phyloP scores from a whole-genome alignment of 352 stramenopile species.

The Globisporangium acanthophoron region DNA sequence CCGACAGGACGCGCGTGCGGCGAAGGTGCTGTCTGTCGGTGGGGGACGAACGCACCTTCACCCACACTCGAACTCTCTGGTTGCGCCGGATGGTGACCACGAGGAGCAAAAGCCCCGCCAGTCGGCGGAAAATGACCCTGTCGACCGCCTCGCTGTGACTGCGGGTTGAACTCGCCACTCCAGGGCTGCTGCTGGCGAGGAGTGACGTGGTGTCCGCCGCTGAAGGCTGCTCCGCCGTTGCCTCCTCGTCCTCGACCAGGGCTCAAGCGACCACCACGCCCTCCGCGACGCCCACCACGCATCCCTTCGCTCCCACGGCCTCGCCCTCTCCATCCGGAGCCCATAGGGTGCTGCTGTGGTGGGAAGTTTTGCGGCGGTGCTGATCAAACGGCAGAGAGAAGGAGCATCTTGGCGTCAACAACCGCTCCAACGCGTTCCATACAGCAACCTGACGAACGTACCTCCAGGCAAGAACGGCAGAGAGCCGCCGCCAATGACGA shows the following conservation, averaged over 20 bases:
- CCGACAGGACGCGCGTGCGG: not conserved
- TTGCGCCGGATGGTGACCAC: not conserved
- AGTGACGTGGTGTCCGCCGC: not conserved
- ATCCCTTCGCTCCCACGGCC: constrained; percentile 30
- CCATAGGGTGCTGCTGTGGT: constrained; percentile 5
- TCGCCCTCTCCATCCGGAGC: constrained; percentile 27
- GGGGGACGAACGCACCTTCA: not conserved
- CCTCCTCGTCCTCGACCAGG: constrained; percentile 21
- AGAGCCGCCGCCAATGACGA: constrained; percentile 8
- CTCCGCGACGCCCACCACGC: constrained; percentile 16
- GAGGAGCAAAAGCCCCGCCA: not conserved
- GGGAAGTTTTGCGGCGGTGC: constrained; percentile 7
- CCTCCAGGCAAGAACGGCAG: constrained; percentile 11
- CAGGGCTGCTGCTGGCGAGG: constrained; percentile 1
- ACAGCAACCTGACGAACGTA: not conserved
- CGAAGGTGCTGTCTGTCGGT: not conserved
- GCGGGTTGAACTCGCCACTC: constrained; percentile 1
- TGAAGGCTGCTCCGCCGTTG: not conserved
- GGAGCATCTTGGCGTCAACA: not conserved
- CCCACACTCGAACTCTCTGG: not conserved
- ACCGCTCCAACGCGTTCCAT: not conserved
- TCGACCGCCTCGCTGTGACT: not conserved
- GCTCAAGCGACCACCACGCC: constrained; percentile 25
- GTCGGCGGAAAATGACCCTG: constrained; percentile 1
- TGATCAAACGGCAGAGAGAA: not conserved